A percentile compares a stretch with the other conserved stretches of the same genome.
Conservation (phyloP, 306 rosid species). For the Ochetophila trinervis region DNA sequence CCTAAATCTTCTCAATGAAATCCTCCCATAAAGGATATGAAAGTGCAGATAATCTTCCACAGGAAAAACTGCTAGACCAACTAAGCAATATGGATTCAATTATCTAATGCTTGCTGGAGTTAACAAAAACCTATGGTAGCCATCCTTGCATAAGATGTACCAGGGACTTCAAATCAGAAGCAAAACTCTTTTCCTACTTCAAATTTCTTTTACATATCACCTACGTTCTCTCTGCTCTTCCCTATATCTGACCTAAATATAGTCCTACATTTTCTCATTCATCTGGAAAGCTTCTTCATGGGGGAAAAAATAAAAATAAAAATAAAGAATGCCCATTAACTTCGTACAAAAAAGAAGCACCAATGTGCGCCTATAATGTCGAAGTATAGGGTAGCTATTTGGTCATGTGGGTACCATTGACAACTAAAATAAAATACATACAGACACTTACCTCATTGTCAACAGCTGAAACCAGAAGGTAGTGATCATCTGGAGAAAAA, state of each 20-base stretch:
- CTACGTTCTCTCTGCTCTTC: no score
- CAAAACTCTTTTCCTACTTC: neutral
- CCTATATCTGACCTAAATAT: no score
- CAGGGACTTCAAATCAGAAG: neutral
- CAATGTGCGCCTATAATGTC: neutral
- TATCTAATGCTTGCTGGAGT: neutral
- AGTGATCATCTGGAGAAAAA: conserved; percentile 89
- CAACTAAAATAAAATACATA: neutral
- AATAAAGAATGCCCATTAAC: neutral
- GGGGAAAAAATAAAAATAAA: no score
- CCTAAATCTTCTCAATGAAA: neutral
- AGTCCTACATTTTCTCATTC: no score
- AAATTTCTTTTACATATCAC: neutral
- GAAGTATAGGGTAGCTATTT: neutral
- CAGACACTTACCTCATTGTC: conserved; percentile 64
- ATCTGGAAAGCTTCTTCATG: no score
- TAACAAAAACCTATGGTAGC: conserved; percentile 7
- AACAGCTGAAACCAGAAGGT: conserved; percentile 74
- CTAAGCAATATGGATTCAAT: neutral
- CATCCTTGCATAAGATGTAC: neutral
- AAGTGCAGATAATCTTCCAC: neutral
- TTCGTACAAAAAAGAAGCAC: neutral
- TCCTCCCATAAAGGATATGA: no score
- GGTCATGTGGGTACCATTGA: neutral
- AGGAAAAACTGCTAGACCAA: neutral